Conservation (phyloP, 148 eudicot genomes). For the Suaeda aralocaspica region DNA sequence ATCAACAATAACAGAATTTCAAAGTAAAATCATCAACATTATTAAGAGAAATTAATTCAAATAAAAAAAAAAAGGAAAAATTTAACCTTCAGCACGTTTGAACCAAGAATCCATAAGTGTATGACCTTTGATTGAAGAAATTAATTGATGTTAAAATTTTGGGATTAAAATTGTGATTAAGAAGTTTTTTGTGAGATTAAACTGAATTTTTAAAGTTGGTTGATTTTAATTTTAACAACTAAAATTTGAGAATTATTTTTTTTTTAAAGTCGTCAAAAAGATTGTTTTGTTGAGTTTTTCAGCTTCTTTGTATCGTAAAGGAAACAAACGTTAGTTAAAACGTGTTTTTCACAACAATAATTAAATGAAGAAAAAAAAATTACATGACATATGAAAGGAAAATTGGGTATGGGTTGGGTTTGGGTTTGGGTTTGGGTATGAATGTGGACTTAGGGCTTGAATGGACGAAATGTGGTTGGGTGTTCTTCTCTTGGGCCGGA, state of each 20-base stretch:
- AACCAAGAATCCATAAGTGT: constrained; percentile 69
- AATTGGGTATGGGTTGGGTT: not conserved
- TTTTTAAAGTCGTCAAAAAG: not conserved
- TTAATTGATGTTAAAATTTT: constrained; percentile 18
- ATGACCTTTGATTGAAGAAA: constrained; percentile 7
- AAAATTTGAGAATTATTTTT: too few species aligned
- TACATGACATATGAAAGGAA: not conserved
- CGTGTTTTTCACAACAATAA: constrained; percentile 1
- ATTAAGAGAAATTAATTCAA: constrained; percentile 4
- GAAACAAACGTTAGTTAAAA: constrained; percentile 18
- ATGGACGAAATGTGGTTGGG: too few species aligned
- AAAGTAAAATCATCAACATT: constrained; percentile 4
- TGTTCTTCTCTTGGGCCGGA: too few species aligned
- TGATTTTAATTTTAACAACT: too few species aligned
- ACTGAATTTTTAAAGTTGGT: too few species aligned
- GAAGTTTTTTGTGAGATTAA: too few species aligned
- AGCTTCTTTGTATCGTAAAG: constrained; percentile 7
- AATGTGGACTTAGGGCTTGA: too few species aligned
- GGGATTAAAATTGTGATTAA: not conserved
- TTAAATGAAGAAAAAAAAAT: not conserved
- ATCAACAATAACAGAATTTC: not conserved
- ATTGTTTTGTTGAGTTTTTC: not conserved
- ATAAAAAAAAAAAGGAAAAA: not conserved
- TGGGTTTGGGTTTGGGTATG: not conserved
- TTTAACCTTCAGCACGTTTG: constrained; percentile 95